Percentiles rank a stretch among this genome's conserved stretches.
Evolutionary conservation across 106 monocot species (phyloP).

Genomic region (Allium sativum): DNA sequence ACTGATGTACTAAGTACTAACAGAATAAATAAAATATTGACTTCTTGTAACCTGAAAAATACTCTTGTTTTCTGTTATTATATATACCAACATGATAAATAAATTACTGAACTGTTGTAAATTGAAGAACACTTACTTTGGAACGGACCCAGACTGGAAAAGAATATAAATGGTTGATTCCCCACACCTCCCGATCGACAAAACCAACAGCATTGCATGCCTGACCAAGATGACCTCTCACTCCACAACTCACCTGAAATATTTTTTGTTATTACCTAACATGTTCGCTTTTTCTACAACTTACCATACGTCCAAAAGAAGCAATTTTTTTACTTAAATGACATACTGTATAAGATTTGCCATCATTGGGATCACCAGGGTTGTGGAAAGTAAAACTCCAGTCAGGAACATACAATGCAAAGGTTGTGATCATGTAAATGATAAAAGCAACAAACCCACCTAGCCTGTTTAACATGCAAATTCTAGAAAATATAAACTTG

Average conservation of each 20-base stretch:
- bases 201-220: slow-evolving; percentile 39
- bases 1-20: too few relatives aligned
- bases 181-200: slow-evolving; percentile 32
- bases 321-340: not conserved
- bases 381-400: slow-evolving; percentile 33
- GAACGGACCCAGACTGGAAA: slow-evolving; percentile 27
- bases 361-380: slow-evolving; percentile 25
- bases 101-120: not conserved
- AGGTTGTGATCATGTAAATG: slow-evolving; percentile 38
- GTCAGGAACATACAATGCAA: slow-evolving; percentile 29
- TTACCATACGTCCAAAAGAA: not conserved
- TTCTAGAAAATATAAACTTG: slow-evolving; percentile 3
- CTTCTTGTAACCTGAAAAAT: not conserved
- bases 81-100: too few relatives aligned
- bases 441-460: slow-evolving; percentile 22
- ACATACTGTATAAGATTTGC: slow-evolving; percentile 35
- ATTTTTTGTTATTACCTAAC: not conserved
- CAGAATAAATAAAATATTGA: not conserved
- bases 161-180: slow-evolving; percentile 27
- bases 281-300: not conserved
- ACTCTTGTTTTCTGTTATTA: too few relatives aligned
- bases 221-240: slow-evolving; percentile 27
- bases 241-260: slow-evolving; percentile 42
- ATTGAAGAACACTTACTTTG: slow-evolving; percentile 7
- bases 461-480: slow-evolving; percentile 14